Percentiles rank a stretch among this genome's conserved stretches.
phyloP scores from a whole-genome alignment of 106 monocot genomes.

The Allium cepa region DNA sequence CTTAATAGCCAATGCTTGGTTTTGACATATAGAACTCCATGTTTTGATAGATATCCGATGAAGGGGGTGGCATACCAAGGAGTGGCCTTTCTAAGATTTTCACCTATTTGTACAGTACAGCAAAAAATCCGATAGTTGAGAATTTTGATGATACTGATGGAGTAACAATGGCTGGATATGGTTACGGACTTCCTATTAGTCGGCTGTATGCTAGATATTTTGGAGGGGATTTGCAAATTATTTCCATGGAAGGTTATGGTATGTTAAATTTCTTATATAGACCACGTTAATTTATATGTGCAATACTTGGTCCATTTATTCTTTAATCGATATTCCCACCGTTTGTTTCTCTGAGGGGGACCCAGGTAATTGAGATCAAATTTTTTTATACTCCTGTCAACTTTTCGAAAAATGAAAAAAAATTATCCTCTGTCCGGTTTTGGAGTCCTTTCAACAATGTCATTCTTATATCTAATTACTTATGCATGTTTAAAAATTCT shows the following conservation, averaged over 20 bases:
- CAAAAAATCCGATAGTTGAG: slow-evolving; percentile 57
- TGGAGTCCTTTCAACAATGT: too few species aligned
- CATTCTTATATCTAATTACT: too few species aligned
- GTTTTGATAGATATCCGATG: slow-evolving; percentile 67
- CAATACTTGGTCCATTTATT: background rate
- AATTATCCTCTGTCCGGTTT: too few species aligned
- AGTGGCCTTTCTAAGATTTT: slow-evolving; percentile 89
- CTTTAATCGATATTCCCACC: background rate
- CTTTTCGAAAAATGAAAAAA: too few species aligned
- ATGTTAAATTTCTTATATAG: slow-evolving; percentile 4
- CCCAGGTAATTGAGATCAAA: too few species aligned
- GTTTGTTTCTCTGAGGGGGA: background rate
- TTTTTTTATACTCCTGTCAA: background rate
- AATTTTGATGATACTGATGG: slow-evolving; percentile 27
- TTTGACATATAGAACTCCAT: background rate
- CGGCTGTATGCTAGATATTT: slow-evolving; percentile 96
- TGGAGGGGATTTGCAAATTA: slow-evolving; percentile 90
- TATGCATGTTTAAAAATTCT: too few species aligned
- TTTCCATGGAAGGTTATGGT: slow-evolving; percentile 99
- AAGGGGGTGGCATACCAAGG: slow-evolving; percentile 87
- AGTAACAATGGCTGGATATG: slow-evolving; percentile 86
- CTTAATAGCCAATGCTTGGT: too few species aligned
- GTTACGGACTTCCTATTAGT: slow-evolving; percentile 80
- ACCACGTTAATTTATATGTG: background rate
- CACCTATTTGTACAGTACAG: slow-evolving; percentile 86